Evolutionary conservation across 2,329 filamentous ascomycete species (phyloP).

Genomic region (Cladosporium oxysporum): DNA sequence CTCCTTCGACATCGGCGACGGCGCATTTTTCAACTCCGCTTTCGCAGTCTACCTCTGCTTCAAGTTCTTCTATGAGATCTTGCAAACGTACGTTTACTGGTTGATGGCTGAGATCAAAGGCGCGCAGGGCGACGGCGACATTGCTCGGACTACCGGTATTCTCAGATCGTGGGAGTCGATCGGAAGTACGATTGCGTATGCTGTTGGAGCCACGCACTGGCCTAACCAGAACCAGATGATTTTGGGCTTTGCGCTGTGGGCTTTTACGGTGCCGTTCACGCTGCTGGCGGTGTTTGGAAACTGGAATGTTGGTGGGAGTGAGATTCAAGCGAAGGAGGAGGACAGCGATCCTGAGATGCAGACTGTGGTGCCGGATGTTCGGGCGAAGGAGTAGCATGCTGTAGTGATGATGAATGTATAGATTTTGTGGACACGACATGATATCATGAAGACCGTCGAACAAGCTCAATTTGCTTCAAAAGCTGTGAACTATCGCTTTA

Average conservation of each 20-base stretch:
- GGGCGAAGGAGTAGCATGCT: background rate
- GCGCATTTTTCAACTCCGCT: conserved; percentile 24
- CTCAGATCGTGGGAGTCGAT: conserved; percentile 39
- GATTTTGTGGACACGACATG: background rate
- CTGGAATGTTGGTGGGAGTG: conserved; percentile 22
- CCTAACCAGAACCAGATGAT: conserved; percentile 37
- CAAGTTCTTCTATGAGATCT: conserved; percentile 31
- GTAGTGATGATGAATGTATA: background rate
- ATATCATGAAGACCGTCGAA: background rate
- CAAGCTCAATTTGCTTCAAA: too few relatives aligned
- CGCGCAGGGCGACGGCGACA: conserved; percentile 35
- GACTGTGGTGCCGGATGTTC: conserved; percentile 2
- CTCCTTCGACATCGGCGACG: conserved; percentile 23
- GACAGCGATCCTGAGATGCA: conserved; percentile 22
- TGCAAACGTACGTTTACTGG: conserved; percentile 32
- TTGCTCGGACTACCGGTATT: conserved; percentile 37
- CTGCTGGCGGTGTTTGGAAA: conserved; percentile 25
- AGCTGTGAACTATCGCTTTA: too few relatives aligned
- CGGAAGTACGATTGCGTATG: conserved; percentile 38
- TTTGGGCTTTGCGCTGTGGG: conserved; percentile 36
- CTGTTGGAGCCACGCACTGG: conserved; percentile 36
- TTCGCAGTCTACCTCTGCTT: conserved; percentile 30
- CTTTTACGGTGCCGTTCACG: conserved; percentile 30
- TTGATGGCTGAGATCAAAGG: conserved; percentile 31
- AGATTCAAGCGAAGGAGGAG: conserved; percentile 1